phyloP scores from a whole-genome alignment of 2,329 filamentous ascomycete species.

The Scopulariopsis brevicaulis region DNA sequence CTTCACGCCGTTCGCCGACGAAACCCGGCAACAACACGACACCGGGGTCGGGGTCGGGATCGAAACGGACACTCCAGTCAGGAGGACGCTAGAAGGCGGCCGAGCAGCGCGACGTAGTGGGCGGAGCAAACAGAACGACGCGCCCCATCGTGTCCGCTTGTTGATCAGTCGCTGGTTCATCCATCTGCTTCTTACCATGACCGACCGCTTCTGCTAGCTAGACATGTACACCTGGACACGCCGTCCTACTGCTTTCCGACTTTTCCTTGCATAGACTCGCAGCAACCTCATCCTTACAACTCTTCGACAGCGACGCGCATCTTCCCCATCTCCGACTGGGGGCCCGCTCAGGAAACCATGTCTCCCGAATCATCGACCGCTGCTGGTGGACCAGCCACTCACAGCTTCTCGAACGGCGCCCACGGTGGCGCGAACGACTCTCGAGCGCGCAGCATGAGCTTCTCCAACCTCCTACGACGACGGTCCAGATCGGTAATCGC shows the following conservation, averaged over 20 bases:
- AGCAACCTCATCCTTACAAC: neutral
- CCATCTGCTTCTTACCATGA: neutral
- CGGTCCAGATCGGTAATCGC: neutral
- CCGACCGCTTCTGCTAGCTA: neutral
- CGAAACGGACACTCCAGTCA: neutral
- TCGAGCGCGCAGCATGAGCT: neutral
- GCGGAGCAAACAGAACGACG: neutral
- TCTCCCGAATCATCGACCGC: slow-evolving; percentile 7
- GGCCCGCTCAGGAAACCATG: slow-evolving; percentile 29
- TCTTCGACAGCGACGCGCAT: slow-evolving; percentile 22
- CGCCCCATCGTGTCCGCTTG: neutral
- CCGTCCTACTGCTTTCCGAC: neutral
- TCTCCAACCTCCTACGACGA: neutral
- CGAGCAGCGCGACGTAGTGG: neutral
- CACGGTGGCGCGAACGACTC: neutral
- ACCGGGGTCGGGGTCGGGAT: neutral
- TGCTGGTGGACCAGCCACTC: neutral
- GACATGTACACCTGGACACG: neutral
- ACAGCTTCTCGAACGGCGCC: neutral
- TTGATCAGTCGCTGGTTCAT: neutral
- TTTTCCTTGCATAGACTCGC: slow-evolving; percentile 6
- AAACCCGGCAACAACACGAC: neutral
- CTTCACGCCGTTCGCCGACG: neutral
- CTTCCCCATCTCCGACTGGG: slow-evolving; percentile 28
- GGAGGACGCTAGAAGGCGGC: neutral